Base-by-base conservation (phyloP, 495 filamentous ascomycete genomes). In the Tuber borchii region DNA sequence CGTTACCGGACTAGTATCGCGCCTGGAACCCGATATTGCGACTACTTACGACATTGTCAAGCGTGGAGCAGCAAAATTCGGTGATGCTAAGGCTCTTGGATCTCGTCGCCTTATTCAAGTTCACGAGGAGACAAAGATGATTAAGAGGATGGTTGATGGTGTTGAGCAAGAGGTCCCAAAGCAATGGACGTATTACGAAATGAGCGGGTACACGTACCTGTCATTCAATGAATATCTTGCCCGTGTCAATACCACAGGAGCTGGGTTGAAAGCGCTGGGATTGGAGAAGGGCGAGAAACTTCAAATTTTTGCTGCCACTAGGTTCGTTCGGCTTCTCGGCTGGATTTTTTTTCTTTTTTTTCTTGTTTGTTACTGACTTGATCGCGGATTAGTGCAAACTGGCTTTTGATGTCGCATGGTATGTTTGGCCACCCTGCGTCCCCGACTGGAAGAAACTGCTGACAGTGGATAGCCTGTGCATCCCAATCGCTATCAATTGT, bases 401-500 rank as follows among this genome's bases (percentile, higher is more conserved):
- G 93, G 93, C 85, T 96, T 76, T 88, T 90, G 75, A 90, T 90
- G 84, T 90, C 92, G 34, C 93, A 90, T 84, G 89, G 87, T 86
- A 81, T 68, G 83, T 83, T 73, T 26, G 26, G 34, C 51, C 73
- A 31, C 31, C 39, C 42, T 45, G 17, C 34, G 17, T 43, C 17
- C 46, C 12, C 73, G 44, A 40, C n/a, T 20, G 46, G 69, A 37
- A 46, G 39, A 16, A 40, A 39, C 37, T 56, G 42, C 79, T 77
- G 43, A 79, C 65, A 69, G 88, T 71, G 86, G 84, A 61, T 34
- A 76, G 82, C 82, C 85, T 70, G 90, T 81, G 87, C 90, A 65
- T 96, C 95, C n/a, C 96, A 99, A 85, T 95, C 93, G 14, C 88
- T 98, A 83, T 89, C 93, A 71, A 95, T 98, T 77, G 95, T 98